Conservation (phyloP, 768 basidiomycete genomes). For the Lactarius sanguifluus region DNA sequence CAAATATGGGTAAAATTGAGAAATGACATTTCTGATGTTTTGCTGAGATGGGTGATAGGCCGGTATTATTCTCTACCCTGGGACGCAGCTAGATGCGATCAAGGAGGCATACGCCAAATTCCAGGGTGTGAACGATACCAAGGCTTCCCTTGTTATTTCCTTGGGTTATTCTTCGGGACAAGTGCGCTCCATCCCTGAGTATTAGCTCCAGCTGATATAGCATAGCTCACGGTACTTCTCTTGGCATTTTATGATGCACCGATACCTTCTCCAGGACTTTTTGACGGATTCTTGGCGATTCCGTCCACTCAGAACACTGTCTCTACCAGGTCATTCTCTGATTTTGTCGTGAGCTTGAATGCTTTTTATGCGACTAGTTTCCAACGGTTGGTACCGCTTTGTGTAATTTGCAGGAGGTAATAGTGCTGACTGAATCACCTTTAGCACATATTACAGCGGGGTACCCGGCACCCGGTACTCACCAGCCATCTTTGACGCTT, state of each 20-base stretch:
- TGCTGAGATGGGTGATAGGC: background rate
- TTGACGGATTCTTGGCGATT: constrained; percentile 29
- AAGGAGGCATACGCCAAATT: background rate
- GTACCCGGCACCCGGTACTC: background rate
- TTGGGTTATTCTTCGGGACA: background rate
- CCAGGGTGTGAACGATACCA: background rate
- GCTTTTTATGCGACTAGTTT: background rate
- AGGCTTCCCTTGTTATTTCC: background rate
- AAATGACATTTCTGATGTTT: background rate
- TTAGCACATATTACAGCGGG: background rate
- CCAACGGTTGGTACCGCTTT: background rate
- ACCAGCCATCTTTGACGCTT: background rate
- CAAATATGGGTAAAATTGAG: constrained; percentile 10
- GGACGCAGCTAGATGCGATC: background rate
- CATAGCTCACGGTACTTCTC: background rate
- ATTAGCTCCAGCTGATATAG: background rate
- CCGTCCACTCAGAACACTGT: background rate
- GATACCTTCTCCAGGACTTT: constrained; percentile 19
- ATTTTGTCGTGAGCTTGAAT: background rate
- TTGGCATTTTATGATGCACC: constrained; percentile 29
- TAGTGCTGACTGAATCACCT: background rate
- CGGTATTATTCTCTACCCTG: background rate
- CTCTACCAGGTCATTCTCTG: constrained; percentile 2
- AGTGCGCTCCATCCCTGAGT: background rate
- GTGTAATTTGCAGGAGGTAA: background rate